Evolutionary conservation across 1,284 basidiomycete species (phyloP), one percentile per base, ranked within the genome.

Genomic region (Leucocoprinus gongylophorus): DNA sequence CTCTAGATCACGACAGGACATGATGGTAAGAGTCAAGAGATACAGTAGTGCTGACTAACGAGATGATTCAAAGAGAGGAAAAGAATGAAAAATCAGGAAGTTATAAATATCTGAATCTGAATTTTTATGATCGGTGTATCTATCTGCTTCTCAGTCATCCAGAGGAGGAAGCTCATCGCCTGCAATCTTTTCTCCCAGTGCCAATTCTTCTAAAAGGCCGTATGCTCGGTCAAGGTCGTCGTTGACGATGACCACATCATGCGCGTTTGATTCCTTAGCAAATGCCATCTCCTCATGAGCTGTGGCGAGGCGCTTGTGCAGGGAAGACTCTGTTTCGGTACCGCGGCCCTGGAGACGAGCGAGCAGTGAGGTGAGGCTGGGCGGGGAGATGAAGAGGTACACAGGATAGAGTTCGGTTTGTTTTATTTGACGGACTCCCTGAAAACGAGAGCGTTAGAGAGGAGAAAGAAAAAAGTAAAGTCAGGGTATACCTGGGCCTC

Each of bases 361-460:
- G 32, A 81, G 80, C 33, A 97, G 80, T 12, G 71, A 72, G 7
- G 74, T 40, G 62, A 97, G 72, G 8, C 83, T 81, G 0, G 95
- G 97, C 0, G 95, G 95, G 0, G 91, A 85, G 62, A 99, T 82
- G 71, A 99, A 99, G 59, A 97, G 80, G 71, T 87, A 97, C 56
- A 97, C 78, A 6, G 95, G 91, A 61, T 89, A 78, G 40, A 99
- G 72, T 48, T 81, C 70, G 60, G 88, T 81, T 29, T 75, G 68
- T 66, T 93, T 94, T 63, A 98, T 86, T 68, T 94, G 86, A 57
- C 83, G 84, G 53, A 97, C 91, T 50, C 94, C 94, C 89, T 97
- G 66, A 39, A 46, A 51, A 50, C 50, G 55, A 50, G 56, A 55
- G 60, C 53, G 43, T 48, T 18, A 48, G 46, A 40, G 46, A 40